These are phyloP conservation scores for Cichorium intybus DNA, from an alignment of 140 eudicot genomes.

Conservation along the genomic window DNA sequence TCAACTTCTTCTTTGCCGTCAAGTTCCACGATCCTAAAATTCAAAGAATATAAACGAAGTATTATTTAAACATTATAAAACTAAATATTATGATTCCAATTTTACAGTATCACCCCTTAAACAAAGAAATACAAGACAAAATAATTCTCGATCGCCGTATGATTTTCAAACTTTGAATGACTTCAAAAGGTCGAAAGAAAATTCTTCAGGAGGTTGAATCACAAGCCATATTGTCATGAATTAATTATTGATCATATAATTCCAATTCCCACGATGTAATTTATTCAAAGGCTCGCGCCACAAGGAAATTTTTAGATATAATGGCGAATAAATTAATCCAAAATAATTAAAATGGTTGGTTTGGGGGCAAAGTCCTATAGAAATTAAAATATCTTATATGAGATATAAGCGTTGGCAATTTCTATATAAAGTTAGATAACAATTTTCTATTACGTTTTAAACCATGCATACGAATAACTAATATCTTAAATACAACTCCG, in stretches of 20 bases:
- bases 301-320: neutral
- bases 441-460: too few species aligned
- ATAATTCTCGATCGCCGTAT: neutral
- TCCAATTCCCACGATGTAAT: slow-evolving; percentile 14
- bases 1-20: neutral
- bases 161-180: slow-evolving; percentile 7
- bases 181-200: neutral
- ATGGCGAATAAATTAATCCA: neutral
- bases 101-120: neutral
- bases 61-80: neutral
- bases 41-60: neutral
- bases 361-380: too few species aligned
- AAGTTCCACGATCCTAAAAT: neutral
- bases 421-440: too few species aligned
- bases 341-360: neutral
- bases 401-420: too few species aligned
- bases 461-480: too few species aligned
- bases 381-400: too few species aligned
- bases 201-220: slow-evolving; percentile 9
- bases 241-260: neutral
- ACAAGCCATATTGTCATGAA: slow-evolving; percentile 6
- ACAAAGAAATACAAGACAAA: neutral
- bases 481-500: too few species aligned
- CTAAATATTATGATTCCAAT: neutral
- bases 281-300: slow-evolving; percentile 13